Conservation (phyloP, 2,329 filamentous ascomycete species). For the Apiospora saccharicola region DNA sequence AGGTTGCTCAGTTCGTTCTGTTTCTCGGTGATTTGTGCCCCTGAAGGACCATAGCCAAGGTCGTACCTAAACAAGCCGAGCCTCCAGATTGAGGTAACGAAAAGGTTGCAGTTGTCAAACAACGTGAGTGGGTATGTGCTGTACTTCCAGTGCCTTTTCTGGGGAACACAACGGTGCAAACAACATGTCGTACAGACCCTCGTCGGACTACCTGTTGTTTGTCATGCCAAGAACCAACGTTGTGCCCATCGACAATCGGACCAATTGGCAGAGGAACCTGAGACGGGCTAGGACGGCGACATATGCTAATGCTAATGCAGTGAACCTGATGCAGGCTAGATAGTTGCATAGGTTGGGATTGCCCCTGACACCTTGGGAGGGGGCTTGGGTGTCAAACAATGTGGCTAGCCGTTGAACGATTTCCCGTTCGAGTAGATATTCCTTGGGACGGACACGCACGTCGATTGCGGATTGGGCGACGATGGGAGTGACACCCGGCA, state of each 20-base stretch:
- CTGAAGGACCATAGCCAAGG: slow-evolving; percentile 13
- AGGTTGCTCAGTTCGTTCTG: neutral
- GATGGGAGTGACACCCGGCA: slow-evolving; percentile 2
- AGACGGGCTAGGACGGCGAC: slow-evolving; percentile 5
- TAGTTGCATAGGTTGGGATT: neutral
- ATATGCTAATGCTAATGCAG: neutral
- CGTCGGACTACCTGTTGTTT: slow-evolving; percentile 5
- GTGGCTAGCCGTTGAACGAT: neutral
- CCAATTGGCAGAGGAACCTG: neutral
- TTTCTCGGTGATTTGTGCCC: slow-evolving; percentile 20
- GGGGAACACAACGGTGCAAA: neutral
- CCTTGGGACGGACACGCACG: neutral
- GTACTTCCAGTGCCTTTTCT: neutral
- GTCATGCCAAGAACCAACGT: neutral
- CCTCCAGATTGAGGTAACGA: neutral
- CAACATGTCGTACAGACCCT: neutral
- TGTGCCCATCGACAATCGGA: slow-evolving; percentile 6
- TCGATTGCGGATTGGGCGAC: too few relatives aligned
- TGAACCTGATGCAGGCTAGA: neutral
- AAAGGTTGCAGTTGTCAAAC: neutral
- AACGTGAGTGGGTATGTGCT: neutral
- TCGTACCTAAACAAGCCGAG: slow-evolving; percentile 7
- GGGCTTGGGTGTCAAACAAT: neutral
- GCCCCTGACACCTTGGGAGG: neutral
- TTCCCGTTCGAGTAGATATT: slow-evolving; percentile 12